A percentile compares a stretch with the other conserved stretches of the same genome.
Evolutionary conservation across 805 yeast genomes (phyloP).

Genomic region (Hagleromyces aurorensis): DNA sequence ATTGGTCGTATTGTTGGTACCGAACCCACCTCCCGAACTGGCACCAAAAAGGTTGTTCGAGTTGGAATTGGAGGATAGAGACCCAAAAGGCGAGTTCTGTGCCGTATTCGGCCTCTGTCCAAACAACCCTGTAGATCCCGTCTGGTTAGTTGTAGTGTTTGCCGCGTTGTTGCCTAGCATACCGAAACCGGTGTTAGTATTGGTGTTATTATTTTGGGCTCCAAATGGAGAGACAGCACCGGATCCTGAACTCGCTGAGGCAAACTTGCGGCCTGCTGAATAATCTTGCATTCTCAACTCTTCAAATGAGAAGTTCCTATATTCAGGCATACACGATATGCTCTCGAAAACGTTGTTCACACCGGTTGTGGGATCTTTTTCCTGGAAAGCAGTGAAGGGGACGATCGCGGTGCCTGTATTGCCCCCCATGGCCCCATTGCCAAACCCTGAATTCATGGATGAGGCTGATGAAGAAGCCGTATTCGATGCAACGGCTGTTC

Average conservation of each 20-base stretch:
- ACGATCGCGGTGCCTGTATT: conserved; percentile 54
- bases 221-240: conserved; percentile 33
- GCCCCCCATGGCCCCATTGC: conserved; percentile 13
- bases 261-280: conserved; percentile 43
- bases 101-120: conserved; percentile 22
- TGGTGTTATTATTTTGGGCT: conserved; percentile 16
- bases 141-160: conserved; percentile 8
- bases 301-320: conserved; percentile 70
- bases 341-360: conserved; percentile 58
- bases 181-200: conserved; percentile 12
- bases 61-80: conserved; percentile 10
- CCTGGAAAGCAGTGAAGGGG: conserved; percentile 63
- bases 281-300: conserved; percentile 89
- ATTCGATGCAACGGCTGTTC: conserved; percentile 15
- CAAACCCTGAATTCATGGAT: conserved; percentile 12
- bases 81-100: conserved; percentile 22
- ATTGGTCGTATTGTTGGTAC: conserved; percentile 15
- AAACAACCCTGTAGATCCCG: conserved; percentile 16
- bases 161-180: conserved; percentile 13
- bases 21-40: conserved; percentile 27
- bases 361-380: conserved; percentile 58
- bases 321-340: conserved; percentile 86
- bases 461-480: conserved; percentile 11
- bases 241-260: conserved; percentile 15
- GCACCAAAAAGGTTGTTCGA: conserved; percentile 15